These are phyloP conservation scores for Calocybe gangraenosa DNA, from an alignment of 768 basidiomycete species.

Conservation along the genomic window DNA sequence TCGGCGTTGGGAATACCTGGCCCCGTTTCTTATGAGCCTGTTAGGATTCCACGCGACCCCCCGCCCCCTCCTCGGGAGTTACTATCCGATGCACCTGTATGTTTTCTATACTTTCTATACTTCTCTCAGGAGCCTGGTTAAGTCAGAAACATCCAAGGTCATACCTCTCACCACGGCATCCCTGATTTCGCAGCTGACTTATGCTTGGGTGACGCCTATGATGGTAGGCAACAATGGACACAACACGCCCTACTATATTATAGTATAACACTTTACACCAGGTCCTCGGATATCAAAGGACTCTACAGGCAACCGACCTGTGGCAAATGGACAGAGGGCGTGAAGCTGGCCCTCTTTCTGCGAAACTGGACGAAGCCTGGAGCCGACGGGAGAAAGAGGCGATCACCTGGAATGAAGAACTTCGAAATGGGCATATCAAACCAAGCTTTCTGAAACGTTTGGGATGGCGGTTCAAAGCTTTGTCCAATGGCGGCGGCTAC, in stretches of 20 bases:
- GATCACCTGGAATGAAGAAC: constrained; percentile 48
- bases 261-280: constrained; percentile 20
- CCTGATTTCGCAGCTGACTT: constrained; percentile 56
- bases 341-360: constrained; percentile 46
- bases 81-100: constrained; percentile 51
- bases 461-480: constrained; percentile 36
- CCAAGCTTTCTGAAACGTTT: constrained; percentile 35
- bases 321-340: constrained; percentile 59
- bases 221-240: constrained; percentile 47
- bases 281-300: constrained; percentile 66
- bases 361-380: constrained; percentile 55
- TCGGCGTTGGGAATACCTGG: not conserved
- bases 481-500: constrained; percentile 21
- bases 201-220: constrained; percentile 59
- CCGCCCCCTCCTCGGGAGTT: constrained; percentile 54
- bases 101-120: no score
- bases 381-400: constrained; percentile 42
- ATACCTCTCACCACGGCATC: constrained; percentile 60
- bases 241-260: no score
- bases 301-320: constrained; percentile 69
- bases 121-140: no score
- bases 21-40: not conserved
- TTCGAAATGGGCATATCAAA: constrained; percentile 39
- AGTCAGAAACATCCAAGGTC: constrained; percentile 27
- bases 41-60: constrained; percentile 54